These are phyloP conservation scores for Paecilomyces dactylethromorphus DNA, from an alignment of 2,329 filamentous ascomycete species.

Conservation along the genomic window DNA sequence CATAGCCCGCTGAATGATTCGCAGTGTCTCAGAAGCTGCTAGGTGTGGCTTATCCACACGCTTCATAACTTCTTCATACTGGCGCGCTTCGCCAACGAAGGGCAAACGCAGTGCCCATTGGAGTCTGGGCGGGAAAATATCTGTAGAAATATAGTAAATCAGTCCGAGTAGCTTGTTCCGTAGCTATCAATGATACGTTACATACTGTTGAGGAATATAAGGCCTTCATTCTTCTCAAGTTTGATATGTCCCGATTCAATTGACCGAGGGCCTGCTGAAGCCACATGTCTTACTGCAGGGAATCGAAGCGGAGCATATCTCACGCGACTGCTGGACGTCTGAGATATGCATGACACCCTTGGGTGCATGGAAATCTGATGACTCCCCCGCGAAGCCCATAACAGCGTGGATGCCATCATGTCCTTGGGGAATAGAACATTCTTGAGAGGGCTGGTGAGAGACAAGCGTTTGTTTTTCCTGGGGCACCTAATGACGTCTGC, in stretches of 20 bases:
- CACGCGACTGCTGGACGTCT: background rate
- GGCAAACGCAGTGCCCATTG: conserved; percentile 54
- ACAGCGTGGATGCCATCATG: background rate
- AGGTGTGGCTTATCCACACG: conserved; percentile 46
- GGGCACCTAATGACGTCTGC: background rate
- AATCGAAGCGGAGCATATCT: background rate
- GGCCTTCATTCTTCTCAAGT: conserved; percentile 67
- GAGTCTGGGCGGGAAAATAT: conserved; percentile 77
- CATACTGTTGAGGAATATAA: conserved; percentile 86
- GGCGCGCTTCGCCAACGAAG: conserved; percentile 37
- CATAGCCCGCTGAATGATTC: conserved; percentile 55
- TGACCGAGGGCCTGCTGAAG: background rate
- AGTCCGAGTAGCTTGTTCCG: background rate
- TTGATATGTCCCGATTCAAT: conserved; percentile 62
- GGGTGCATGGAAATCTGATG: background rate
- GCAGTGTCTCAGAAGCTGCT: conserved; percentile 50
- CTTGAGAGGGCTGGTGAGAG: background rate
- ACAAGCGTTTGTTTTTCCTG: background rate
- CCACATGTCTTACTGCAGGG: background rate
- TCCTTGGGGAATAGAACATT: background rate
- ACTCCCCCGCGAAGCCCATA: background rate
- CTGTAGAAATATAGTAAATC: conserved; percentile 34
- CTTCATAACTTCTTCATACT: conserved; percentile 44
- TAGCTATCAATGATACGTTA: conserved; percentile 2
- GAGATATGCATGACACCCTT: background rate